These are phyloP conservation scores for Cladophialophora psammophila DNA, from an alignment of 2,329 filamentous ascomycete species.

Conservation along the genomic window DNA sequence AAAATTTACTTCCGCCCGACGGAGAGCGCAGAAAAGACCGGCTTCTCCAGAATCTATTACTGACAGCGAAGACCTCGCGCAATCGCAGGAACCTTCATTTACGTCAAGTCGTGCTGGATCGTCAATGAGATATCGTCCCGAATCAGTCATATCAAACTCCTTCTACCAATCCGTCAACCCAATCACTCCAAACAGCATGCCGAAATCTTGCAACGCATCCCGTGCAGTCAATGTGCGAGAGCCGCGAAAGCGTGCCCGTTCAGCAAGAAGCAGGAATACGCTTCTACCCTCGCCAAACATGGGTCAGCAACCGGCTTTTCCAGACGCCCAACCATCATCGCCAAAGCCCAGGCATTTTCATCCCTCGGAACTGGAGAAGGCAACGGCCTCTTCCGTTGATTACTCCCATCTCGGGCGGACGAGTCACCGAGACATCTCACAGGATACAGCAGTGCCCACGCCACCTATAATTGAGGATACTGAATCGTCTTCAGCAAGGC, in stretches of 20 bases:
- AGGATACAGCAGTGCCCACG: constrained; percentile 40
- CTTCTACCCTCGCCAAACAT: constrained; percentile 37
- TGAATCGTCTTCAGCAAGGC: constrained; percentile 46
- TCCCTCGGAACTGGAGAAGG: constrained; percentile 16
- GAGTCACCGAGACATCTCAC: constrained; percentile 30
- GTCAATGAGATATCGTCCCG: constrained; percentile 1
- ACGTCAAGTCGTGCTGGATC: constrained; percentile 9
- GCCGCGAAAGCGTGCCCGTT: background rate
- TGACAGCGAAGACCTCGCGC: constrained; percentile 34
- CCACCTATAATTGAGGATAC: constrained; percentile 40
- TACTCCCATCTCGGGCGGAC: constrained; percentile 24
- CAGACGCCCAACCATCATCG: constrained; percentile 16
- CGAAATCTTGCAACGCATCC: constrained; percentile 16
- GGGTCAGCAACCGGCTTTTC: constrained; percentile 31
- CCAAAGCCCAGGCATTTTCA: constrained; percentile 20
- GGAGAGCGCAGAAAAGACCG: constrained; percentile 30
- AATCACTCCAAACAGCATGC: constrained; percentile 39
- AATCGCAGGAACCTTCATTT: background rate
- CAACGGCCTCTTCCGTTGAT: constrained; percentile 8
- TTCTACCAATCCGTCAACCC: constrained; percentile 38
- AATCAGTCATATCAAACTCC: constrained; percentile 24
- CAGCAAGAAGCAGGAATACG: constrained; percentile 17
- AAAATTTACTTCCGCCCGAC: constrained; percentile 12
- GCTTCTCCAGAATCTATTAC: constrained; percentile 41
- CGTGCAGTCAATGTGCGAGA: constrained; percentile 19